These are phyloP conservation scores for Huntiella omanensis DNA, from an alignment of 2,329 filamentous ascomycete species.

Conservation along the genomic window DNA sequence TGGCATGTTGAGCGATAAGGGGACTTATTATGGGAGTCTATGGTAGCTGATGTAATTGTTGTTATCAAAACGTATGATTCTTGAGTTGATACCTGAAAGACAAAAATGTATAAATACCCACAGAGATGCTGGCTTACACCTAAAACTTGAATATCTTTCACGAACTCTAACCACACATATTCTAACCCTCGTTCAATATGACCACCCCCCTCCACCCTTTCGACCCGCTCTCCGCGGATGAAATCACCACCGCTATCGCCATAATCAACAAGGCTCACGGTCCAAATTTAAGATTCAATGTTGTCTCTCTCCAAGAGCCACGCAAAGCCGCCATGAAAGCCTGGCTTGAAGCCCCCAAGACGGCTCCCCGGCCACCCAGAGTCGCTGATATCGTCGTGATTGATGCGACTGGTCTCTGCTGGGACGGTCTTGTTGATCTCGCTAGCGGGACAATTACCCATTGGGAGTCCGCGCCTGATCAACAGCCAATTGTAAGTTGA, in stretches of 20 bases:
- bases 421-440: conserved; percentile 65
- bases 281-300: conserved; percentile 63
- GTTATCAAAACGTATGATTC: too few relatives aligned
- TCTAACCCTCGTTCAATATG: too few relatives aligned
- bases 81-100: too few relatives aligned
- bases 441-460: conserved; percentile 43
- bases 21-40: too few relatives aligned
- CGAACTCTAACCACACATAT: too few relatives aligned
- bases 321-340: conserved; percentile 67
- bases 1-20: too few relatives aligned
- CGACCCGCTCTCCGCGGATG: conserved; percentile 52
- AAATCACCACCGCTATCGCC: conserved; percentile 54
- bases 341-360: conserved; percentile 52
- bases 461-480: conserved; percentile 58
- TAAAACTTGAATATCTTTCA: too few relatives aligned
- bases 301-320: conserved; percentile 68
- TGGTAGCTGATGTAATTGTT: too few relatives aligned
- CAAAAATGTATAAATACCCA: too few relatives aligned
- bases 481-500: conserved; percentile 57
- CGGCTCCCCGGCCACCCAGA: conserved; percentile 43
- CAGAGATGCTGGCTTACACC: too few relatives aligned
- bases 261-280: conserved; percentile 52
- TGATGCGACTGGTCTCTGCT: conserved; percentile 58
- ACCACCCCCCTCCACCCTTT: conserved; percentile 35
- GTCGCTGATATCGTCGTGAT: conserved; percentile 73